phyloP scores from a whole-genome alignment of 2,329 filamentous ascomycete species.

The Apiospora koreana region DNA sequence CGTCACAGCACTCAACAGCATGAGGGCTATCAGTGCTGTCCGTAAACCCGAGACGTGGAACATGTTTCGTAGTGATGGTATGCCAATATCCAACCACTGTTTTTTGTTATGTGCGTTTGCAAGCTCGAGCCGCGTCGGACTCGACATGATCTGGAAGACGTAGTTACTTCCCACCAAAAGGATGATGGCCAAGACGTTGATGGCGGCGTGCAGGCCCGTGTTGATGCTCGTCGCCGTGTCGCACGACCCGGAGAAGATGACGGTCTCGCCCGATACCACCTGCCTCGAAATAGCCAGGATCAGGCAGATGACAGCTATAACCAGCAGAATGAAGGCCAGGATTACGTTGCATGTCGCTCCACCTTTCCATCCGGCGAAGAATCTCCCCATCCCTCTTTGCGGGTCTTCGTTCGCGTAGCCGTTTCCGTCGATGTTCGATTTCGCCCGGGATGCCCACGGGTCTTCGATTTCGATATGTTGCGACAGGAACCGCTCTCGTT shows the following conservation, averaged over 20 bases:
- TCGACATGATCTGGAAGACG: conserved; percentile 54
- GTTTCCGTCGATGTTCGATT: conserved; percentile 21
- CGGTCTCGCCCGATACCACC: conserved; percentile 35
- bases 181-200: conserved; percentile 45
- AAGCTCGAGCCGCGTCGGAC: conserved; percentile 53
- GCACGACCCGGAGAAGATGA: conserved; percentile 42
- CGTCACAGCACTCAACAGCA: conserved; percentile 43
- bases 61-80: conserved; percentile 54
- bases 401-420: conserved; percentile 28
- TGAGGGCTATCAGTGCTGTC: conserved; percentile 37
- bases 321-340: conserved; percentile 37
- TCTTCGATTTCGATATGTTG: conserved; percentile 38
- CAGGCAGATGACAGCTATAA: conserved; percentile 40
- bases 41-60: conserved; percentile 42
- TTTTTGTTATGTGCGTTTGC: conserved; percentile 45
- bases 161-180: conserved; percentile 54
- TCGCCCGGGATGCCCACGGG: conserved; percentile 28
- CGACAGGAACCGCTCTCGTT: conserved; percentile 32
- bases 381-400: conserved; percentile 29
- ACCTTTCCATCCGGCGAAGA: conserved; percentile 48
- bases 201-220: conserved; percentile 44
- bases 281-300: conserved; percentile 38
- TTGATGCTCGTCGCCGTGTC: conserved; percentile 36
- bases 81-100: conserved; percentile 55
- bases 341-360: conserved; percentile 47